These are phyloP conservation scores for Lecanoromycetidae sp. DNA, from an alignment of 2,329 filamentous ascomycete species.

Conservation along the genomic window DNA sequence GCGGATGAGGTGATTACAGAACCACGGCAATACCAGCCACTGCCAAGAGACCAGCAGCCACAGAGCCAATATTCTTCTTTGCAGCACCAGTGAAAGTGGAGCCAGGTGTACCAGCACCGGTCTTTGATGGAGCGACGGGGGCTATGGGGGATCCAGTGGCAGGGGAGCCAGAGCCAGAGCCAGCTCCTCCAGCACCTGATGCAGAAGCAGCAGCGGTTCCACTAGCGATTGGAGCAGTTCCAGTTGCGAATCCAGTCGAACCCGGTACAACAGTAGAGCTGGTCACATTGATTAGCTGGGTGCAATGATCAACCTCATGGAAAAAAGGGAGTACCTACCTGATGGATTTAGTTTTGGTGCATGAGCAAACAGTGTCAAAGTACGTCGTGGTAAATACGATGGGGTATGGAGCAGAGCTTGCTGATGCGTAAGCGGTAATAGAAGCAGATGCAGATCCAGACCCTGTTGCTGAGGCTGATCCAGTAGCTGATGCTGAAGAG, in stretches of 20 bases:
- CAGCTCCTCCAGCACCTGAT: neutral
- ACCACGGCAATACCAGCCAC: conserved; percentile 15
- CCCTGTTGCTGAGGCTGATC: conserved; percentile 5
- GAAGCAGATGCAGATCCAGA: no score
- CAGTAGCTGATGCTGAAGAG: conserved; percentile 7
- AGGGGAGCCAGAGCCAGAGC: neutral
- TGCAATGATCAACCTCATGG: no score
- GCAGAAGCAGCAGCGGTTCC: conserved; percentile 8
- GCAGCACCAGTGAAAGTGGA: conserved; percentile 15
- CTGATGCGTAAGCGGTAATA: no score
- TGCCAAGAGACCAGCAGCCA: conserved; percentile 16
- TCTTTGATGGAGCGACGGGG: conserved; percentile 11
- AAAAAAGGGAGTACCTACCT: conserved; percentile 9
- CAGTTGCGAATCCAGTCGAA: conserved; percentile 14
- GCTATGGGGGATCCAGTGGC: conserved; percentile 16
- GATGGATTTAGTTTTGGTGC: conserved; percentile 19
- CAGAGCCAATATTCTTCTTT: conserved; percentile 16
- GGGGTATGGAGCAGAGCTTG: conserved; percentile 16
- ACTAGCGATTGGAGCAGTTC: conserved; percentile 10
- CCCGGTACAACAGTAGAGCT: conserved; percentile 14
- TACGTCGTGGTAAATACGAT: conserved; percentile 19
- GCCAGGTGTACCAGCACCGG: conserved; percentile 6
- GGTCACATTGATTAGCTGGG: neutral
- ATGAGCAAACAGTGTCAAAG: conserved; percentile 20
- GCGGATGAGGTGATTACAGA: conserved; percentile 3